Percentiles rank a stretch among this genome's conserved stretches.
phyloP scores from a whole-genome alignment of 2,329 filamentous ascomycete species.

The Neurospora crassa region DNA sequence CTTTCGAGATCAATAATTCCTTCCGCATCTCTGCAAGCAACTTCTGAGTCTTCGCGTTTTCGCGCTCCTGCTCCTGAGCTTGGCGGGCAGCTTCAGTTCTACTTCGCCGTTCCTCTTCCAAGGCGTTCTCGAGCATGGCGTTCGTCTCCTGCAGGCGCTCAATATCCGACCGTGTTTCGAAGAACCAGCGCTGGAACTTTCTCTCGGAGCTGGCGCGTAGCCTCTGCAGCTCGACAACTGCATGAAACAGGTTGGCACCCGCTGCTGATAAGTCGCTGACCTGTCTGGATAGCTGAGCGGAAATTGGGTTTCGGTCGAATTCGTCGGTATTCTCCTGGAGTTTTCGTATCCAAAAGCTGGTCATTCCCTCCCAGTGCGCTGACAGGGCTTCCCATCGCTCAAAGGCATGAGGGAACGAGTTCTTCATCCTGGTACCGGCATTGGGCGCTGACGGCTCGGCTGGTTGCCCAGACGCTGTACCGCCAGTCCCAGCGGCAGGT shows the following conservation, averaged over 20 bases:
- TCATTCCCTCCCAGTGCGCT: slow-evolving; percentile 95
- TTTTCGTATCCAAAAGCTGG: slow-evolving; percentile 92
- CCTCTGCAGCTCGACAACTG: slow-evolving; percentile 90
- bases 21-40: slow-evolving; percentile 83
- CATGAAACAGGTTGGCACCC: slow-evolving; percentile 93
- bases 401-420: slow-evolving; percentile 89
- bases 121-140: slow-evolving; percentile 63
- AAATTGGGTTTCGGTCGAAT: slow-evolving; percentile 70
- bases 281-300: slow-evolving; percentile 81
- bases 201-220: slow-evolving; percentile 90
- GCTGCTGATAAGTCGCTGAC: slow-evolving; percentile 96
- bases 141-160: slow-evolving; percentile 78
- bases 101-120: slow-evolving; percentile 65
- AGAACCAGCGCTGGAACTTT: slow-evolving; percentile 98
- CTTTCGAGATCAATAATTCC: slow-evolving; percentile 88
- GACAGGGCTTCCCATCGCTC: slow-evolving; percentile 96
- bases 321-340: slow-evolving; percentile 86
- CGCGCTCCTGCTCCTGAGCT: slow-evolving; percentile 56
- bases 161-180: slow-evolving; percentile 81
- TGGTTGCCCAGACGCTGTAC: slow-evolving; percentile 14
- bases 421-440: slow-evolving; percentile 37
- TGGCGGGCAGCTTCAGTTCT: slow-evolving; percentile 58
- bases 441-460: slow-evolving; percentile 25
- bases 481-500: slow-evolving; percentile 7
- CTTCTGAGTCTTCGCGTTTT: slow-evolving; percentile 62